Percentiles rank a stretch among this genome's conserved stretches.
These are phyloP conservation scores for Candida glaebosa DNA, from an alignment of 805 yeast genomes.

Conservation along the genomic window DNA sequence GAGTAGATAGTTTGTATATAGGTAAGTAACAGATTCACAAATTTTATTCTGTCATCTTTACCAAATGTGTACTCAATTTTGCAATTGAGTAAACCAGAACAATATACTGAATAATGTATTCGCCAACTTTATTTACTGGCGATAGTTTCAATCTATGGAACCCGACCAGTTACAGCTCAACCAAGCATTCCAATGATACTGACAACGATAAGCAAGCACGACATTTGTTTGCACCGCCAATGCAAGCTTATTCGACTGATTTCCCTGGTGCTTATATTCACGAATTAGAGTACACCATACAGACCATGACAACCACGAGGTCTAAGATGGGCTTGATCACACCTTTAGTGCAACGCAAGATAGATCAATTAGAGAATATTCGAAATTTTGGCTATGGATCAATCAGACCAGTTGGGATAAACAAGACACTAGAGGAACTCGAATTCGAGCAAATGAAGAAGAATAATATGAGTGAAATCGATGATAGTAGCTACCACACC, in stretches of 20 bases:
- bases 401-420: slow-evolving; percentile 37
- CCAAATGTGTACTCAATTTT: too few relatives aligned
- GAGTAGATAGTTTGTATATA: too few relatives aligned
- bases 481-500: slow-evolving; percentile 17
- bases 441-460: slow-evolving; percentile 18
- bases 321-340: slow-evolving; percentile 11
- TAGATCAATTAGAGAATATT: slow-evolving; percentile 23
- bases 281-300: slow-evolving; percentile 17
- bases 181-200: background rate
- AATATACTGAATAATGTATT: too few relatives aligned
- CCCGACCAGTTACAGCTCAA: background rate
- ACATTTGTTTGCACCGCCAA: slow-evolving; percentile 45
- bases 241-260: slow-evolving; percentile 52
- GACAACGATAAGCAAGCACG: slow-evolving; percentile 13
- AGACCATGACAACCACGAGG: slow-evolving; percentile 7
- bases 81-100: too few relatives aligned
- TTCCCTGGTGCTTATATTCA: slow-evolving; percentile 24
- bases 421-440: slow-evolving; percentile 38
- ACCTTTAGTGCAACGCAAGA: slow-evolving; percentile 19
- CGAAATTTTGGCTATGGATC: slow-evolving; percentile 32
- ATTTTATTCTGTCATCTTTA: too few relatives aligned
- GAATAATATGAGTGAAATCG: slow-evolving; percentile 9
- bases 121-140: slow-evolving; percentile 1
- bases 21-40: background rate
- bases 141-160: slow-evolving; percentile 2